Evolutionary conservation across 2,329 filamentous ascomycete genomes (phyloP), one percentile per base, ranked within the genome.

Genomic region (Aspergillus sp.): DNA sequence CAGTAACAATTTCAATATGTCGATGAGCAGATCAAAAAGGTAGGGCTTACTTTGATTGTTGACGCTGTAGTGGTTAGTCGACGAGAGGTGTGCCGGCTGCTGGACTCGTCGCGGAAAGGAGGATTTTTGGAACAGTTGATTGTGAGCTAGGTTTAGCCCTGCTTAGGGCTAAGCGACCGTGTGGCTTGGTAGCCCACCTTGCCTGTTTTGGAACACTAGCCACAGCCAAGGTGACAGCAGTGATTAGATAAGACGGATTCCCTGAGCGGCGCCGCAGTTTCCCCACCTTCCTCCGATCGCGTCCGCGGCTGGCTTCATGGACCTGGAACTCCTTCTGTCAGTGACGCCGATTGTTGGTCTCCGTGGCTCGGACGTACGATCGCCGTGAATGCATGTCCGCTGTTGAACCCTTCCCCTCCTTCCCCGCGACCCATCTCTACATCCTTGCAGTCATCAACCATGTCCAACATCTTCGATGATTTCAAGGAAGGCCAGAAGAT

Each of bases 381-480:
- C 47, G 25, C 17, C 5, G 47, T 50, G 47, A 23, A 30, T 27
- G 44, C 44, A n/a, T 27, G 44, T 15, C 44, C 8, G 13, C 44
- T 25, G 8, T 7, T n/a, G 15, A 50, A 32, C 25, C 47, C 2
- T n/a, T 23, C 19, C 8, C 52, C 42, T 30, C 25, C 8, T 17
- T 23, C 19, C 13, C 52, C 42, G 13, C 17, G 15, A 13, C 5
- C 32, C 17, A 44, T 48, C 6, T n/a, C 30, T 19, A 32, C 8
- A 41, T 8, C 2, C n/a, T 23, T 15, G 6, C 17, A 6, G n/a
- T 17, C 5, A 32, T 10, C 13, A 32, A 76, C 65, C 57, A 93
- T 96, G 92, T 87, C 93, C 71, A 79, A 82, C 55, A 80, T 95
- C 54, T 90, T 96, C 70, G 79, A 82, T 44, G 86, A 90, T 61